Evolutionary conservation across 2,329 filamentous ascomycete species (phyloP).

Genomic region (Pseudogymnoascus sp.): DNA sequence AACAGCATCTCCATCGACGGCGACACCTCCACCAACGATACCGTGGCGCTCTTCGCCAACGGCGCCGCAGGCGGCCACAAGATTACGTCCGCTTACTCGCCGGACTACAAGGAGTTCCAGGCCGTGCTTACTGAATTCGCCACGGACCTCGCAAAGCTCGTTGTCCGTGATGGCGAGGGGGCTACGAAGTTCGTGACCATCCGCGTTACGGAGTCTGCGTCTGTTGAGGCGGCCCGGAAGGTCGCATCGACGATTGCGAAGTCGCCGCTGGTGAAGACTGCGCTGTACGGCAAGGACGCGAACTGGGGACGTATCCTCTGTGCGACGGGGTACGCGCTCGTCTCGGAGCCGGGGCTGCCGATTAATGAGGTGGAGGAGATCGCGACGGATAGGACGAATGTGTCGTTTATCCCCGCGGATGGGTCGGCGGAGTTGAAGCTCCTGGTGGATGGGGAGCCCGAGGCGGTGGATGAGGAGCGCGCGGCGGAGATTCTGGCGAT

Average conservation of each 20-base stretch:
- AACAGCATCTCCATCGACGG: slow-evolving; percentile 97
- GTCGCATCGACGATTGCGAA: slow-evolving; percentile 83
- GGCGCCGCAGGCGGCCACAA: slow-evolving; percentile 72
- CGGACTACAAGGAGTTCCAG: slow-evolving; percentile 64
- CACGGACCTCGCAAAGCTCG: slow-evolving; percentile 77
- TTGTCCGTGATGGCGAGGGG: slow-evolving; percentile 93
- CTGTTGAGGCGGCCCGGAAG: slow-evolving; percentile 62
- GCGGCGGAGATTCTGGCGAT: slow-evolving; percentile 70
- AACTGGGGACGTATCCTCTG: slow-evolving; percentile 98
- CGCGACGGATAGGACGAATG: slow-evolving; percentile 61
- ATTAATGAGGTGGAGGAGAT: slow-evolving; percentile 55
- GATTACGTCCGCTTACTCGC: slow-evolving; percentile 44
- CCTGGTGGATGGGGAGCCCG: slow-evolving; percentile 71
- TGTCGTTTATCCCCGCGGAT: slow-evolving; percentile 70
- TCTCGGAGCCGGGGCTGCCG: slow-evolving; percentile 50
- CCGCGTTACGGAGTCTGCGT: slow-evolving; percentile 64
- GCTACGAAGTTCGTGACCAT: slow-evolving; percentile 98
- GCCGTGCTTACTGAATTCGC: slow-evolving; percentile 68
- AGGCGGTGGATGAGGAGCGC: slow-evolving; percentile 66
- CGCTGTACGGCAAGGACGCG: slow-evolving; percentile 90
- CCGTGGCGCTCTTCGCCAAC: slow-evolving; percentile 88
- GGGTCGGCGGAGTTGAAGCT: slow-evolving; percentile 70
- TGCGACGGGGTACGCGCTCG: slow-evolving; percentile 73
- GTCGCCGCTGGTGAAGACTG: slow-evolving; percentile 93
- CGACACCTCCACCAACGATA: slow-evolving; percentile 97